A percentile compares a stretch with the other conserved stretches of the same genome.
Evolutionary conservation across 2,329 filamentous ascomycete genomes (phyloP).

Genomic region (Claviceps monticola): DNA sequence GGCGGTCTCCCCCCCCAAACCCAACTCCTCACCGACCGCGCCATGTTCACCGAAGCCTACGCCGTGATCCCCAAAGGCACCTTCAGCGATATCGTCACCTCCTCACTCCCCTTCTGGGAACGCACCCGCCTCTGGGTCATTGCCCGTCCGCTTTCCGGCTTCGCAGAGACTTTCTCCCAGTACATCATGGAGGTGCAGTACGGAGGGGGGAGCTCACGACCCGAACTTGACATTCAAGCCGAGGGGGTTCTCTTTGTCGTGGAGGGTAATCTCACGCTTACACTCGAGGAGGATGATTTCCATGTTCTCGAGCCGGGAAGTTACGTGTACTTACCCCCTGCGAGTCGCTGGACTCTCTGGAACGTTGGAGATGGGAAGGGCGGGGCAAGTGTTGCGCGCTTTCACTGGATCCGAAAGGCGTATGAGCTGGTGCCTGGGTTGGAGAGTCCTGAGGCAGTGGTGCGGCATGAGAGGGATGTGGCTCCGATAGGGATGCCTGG

Average conservation of each 20-base stretch:
- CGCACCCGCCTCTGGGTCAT: slow-evolving; percentile 5
- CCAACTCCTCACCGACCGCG: slow-evolving; percentile 5
- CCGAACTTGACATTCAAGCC: slow-evolving; percentile 1
- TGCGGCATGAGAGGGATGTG: slow-evolving; percentile 2
- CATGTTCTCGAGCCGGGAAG: slow-evolving; percentile 2
- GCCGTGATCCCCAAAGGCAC: slow-evolving; percentile 5
- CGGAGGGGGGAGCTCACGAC: slow-evolving; percentile 1
- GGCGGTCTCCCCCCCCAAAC: slow-evolving; percentile 6
- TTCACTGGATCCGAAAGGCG: slow-evolving; percentile 6
- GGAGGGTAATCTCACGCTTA: background rate
- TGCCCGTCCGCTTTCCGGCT: slow-evolving; percentile 5
- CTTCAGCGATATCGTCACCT: slow-evolving; percentile 6
- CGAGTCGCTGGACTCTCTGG: background rate
- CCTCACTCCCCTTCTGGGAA: slow-evolving; percentile 5
- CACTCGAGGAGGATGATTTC: background rate
- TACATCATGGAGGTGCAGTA: slow-evolving; percentile 6
- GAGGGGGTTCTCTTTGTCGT: slow-evolving; percentile 5
- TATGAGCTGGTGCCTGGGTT: slow-evolving; percentile 1
- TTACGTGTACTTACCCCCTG: slow-evolving; percentile 2
- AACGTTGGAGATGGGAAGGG: background rate
- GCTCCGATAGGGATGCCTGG: background rate
- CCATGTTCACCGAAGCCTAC: slow-evolving; percentile 6
- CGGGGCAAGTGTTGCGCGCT: background rate
- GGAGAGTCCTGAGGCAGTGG: background rate
- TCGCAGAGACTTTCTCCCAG: slow-evolving; percentile 6